Base-by-base conservation (phyloP, 805 yeast genomes). In the Lachancea sp. region DNA sequence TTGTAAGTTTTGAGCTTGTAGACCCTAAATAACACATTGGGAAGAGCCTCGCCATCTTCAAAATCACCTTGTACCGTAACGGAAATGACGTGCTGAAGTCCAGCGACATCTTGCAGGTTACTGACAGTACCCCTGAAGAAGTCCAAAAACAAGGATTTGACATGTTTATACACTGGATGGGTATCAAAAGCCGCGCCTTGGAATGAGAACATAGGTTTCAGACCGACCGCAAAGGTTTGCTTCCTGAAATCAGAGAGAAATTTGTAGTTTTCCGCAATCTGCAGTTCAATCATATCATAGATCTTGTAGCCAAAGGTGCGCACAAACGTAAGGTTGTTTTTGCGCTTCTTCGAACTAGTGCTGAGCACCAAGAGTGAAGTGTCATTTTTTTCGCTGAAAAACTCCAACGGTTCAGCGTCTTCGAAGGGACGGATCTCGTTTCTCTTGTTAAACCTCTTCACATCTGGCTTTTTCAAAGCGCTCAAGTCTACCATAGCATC, bases 311-410 rank as follows among this genome's bases (percentile, higher is more conserved):
- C 87, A 70, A 92, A 92, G 34, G 95, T 87, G 60, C 98, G 76
- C 23, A 81, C 70, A 64, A 89, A 90, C 2, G 92, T 85, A 54
- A 92, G 69, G 49, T 86, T 87, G 64, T 90, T 86, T 46, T 94
- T 96, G 62, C 98, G 77, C 69, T 92, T 92, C 63, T 92, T 92
- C 59, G 85, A 86, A 64, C 77, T 76, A 16, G 86, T 72, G 7
- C 87, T 73, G 38, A 89, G 71, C 11, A 92, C 94, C 56, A 92
- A 60, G 42, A 92, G 67, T 2, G 97, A 87, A 32, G 83, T 63
- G 63, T 92, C 98, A 61, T 92, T 92, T 72, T 92, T 92, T 63
- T 90, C 96, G 51, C 95, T 75, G 65, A 92, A 86, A 56, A 92
- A 92, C 64, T 92, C 98, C 45, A 92, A 66, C 26, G 82, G 75